These are phyloP conservation scores for Phytophthora idaei DNA, from an alignment of 352 stramenopile genomes.

Conservation along the genomic window DNA sequence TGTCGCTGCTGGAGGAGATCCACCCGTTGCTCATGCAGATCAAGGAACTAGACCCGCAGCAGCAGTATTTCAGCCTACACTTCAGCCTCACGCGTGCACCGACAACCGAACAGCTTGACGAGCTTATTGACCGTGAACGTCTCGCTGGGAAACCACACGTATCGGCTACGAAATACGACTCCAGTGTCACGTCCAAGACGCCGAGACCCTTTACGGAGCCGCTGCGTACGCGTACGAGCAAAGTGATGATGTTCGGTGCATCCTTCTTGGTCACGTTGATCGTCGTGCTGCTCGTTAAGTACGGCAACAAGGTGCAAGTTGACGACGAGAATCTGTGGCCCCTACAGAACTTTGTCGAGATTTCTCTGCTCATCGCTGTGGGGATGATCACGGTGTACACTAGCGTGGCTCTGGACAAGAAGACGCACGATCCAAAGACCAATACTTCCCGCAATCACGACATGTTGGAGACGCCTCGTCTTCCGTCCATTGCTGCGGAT, in stretches of 20 bases:
- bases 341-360: conserved; percentile 59
- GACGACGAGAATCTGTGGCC: conserved; percentile 41
- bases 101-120: conserved; percentile 20
- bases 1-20: conserved; percentile 50
- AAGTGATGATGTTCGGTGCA: conserved; percentile 28
- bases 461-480: conserved; percentile 14
- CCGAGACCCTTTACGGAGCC: conserved; percentile 40
- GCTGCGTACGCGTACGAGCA: conserved; percentile 25
- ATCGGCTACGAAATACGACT: conserved; percentile 9
- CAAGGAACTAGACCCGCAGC: conserved; percentile 35
- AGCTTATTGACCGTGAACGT: conserved; percentile 31
- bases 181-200: conserved; percentile 8
- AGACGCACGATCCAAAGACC: conserved; percentile 1
- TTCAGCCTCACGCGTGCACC: conserved; percentile 43
- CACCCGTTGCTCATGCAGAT: conserved; percentile 40
- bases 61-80: conserved; percentile 31
- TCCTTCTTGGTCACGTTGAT: conserved; percentile 34
- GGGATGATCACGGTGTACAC: conserved; percentile 19
- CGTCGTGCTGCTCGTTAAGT: conserved; percentile 37
- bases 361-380: conserved; percentile 17
- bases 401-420: conserved; percentile 13
- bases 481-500: conserved; percentile 13
- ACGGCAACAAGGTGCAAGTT: conserved; percentile 35
- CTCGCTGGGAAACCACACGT: conserved; percentile 18
- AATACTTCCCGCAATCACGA: conserved; percentile 2